Conservation (phyloP, 1,284 basidiomycete genomes). For the Irpex rosettiformis region DNA sequence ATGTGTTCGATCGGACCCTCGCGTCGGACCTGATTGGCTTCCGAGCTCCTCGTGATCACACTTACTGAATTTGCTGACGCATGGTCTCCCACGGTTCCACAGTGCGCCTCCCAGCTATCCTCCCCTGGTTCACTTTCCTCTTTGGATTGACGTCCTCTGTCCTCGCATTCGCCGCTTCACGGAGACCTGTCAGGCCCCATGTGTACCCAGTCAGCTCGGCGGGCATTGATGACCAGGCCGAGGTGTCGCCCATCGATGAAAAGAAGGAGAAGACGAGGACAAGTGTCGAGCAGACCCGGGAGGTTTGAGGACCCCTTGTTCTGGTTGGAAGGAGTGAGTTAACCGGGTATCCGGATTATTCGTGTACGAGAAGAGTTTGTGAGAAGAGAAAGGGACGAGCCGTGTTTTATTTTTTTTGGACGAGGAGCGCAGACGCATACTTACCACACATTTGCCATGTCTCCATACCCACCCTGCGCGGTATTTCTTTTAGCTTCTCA, state of each 20-base stretch:
- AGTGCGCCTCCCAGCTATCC: conserved; percentile 25
- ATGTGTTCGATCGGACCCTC: not conserved
- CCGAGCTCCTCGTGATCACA: not conserved
- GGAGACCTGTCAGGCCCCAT: conserved; percentile 7
- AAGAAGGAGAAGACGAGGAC: not conserved
- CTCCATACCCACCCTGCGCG: no score
- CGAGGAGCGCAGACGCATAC: no score
- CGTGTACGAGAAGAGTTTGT: no score
- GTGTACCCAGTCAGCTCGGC: conserved; percentile 6
- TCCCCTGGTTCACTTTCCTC: conserved; percentile 32
- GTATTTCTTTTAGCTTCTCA: no score
- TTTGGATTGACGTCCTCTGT: conserved; percentile 25
- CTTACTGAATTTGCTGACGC: not conserved
- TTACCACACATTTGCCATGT: no score
- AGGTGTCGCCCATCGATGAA: not conserved
- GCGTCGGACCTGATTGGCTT: not conserved
- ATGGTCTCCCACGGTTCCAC: not conserved
- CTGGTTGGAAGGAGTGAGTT: no score
- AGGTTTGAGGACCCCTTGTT: no score
- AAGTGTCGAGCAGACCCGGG: conserved; percentile 1
- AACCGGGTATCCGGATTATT: no score
- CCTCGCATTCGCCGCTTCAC: conserved; percentile 22
- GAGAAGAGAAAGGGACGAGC: no score
- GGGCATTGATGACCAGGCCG: not conserved
- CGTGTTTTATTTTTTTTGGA: no score